Base-by-base conservation (phyloP, 306 rosid genomes). In the Quercus bicolor region DNA sequence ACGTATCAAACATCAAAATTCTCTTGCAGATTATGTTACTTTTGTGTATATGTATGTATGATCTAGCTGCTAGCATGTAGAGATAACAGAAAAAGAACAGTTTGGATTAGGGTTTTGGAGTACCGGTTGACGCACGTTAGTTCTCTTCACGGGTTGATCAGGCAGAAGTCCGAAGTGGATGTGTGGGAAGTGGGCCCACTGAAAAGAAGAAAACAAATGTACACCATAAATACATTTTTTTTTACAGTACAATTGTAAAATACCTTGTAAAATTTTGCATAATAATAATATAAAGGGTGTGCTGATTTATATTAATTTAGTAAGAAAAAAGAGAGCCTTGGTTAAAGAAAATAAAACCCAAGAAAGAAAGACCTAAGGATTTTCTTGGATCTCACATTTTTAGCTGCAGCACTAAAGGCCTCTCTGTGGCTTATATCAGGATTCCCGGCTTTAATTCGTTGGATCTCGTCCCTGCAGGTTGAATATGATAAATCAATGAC, bases 151-250 rank as follows among this genome's bases (percentile, higher is more conserved):
- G 87, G 91, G 90, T 43, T 89, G 96, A 74, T 92, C 96, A 85
- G 99, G 97, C 97, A 86, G 88, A 56, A 95, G 91, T 77, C 99
- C 99, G 88, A 91, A 93, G 78, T 91, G 98, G 82, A 95, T 95
- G 86, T 93, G 98, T 20, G 99, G 99, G 84, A 91, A 95, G 68
- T 95, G 98, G 84, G 99, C 99, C 99, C 99, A 95, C 99, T 94
- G 87, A 74, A 79, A 89, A 37, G 37, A 77, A 75, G 71, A 68
- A 56, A 68, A 81, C 84, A 83, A 52, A 72, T 18, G 71, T 37
- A 79, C 66, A 72, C 69, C 60, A 26, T 56, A 24, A 31, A 66
- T 23, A 31, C 5, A 56, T 59, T 56, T 10, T 48, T 8, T 8
- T 45, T 12, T 4, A 55, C 23, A 20, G n/a, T 19, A 43, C 7